Base-by-base conservation (phyloP, 768 basidiomycete genomes). In the Termitomyces sp. region DNA sequence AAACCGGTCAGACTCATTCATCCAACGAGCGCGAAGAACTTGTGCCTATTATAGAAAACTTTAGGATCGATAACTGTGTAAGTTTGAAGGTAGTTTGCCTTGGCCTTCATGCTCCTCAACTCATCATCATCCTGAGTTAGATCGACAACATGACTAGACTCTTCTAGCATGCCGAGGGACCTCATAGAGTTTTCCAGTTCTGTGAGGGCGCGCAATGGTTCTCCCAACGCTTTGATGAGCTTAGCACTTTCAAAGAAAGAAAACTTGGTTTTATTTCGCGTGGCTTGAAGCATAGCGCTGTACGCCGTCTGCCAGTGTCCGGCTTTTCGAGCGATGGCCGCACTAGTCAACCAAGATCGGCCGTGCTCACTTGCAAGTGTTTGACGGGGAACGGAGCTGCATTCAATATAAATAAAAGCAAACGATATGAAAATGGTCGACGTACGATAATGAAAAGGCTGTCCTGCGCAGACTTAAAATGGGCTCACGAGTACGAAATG, bases 301-400 rank as follows among this genome's bases (percentile, higher is more conserved):
- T 98, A 99, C 2, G 97, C 94, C 0, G 96, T 98, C 73, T 98
- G 96, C 78, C 85, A 87, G 68, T 98, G 95, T 0, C 92, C 90
- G 3, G 95, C 91, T 68, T 98, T 99, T 34, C 97, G 79, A 34
- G 97, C 97, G 55, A 95, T 94, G 69, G 95, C 98, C n/a, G 95
- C 89, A 58, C 89, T 98, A 27, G 83, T 78, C 12, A 98, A 80
- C 97, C 97, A 99, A 1, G 92, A 86, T 46, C 82, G 80, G 3
- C 93, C 89, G 37, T 95, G 86, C 62, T 89, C 86, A 14, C 73
- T 72, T 34, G 68, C 76, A n/a, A 83, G 70, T 40, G 70, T 71
- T 14, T 72, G 65, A 45, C 73, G 72, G 27, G 74, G 68, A 40
- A 69, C 68, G 29, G 72, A 67, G 19, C 73, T 75, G 48, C 45